Percentiles rank a stretch among this genome's conserved stretches.
Evolutionary conservation across 306 rosid species (phyloP).

Genomic region (Acmispon strigosus): DNA sequence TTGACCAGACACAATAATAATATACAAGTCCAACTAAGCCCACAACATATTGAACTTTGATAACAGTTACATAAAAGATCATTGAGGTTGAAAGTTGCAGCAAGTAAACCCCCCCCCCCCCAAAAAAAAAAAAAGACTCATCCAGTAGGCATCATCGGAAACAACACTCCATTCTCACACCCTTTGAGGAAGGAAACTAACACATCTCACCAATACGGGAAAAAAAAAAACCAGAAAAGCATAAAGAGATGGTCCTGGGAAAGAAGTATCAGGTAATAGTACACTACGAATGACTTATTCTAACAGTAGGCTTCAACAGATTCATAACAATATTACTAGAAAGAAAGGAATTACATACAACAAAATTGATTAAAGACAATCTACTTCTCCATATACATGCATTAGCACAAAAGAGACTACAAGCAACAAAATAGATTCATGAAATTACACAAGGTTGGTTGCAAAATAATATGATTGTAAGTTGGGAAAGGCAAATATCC

Average conservation of each 20-base stretch:
- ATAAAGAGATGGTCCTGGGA: neutral
- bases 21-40: neutral
- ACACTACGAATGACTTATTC: neutral
- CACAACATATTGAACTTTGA: neutral
- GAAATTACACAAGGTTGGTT: conserved; percentile 24
- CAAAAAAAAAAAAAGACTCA: no score
- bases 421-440: conserved; percentile 30
- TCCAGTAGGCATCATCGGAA: neutral
- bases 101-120: no score
- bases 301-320: neutral
- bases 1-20: neutral
- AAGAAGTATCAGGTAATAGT: neutral
- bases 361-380: conserved; percentile 22
- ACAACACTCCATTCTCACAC: neutral
- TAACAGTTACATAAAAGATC: neutral
- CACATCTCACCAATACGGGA: neutral
- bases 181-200: neutral
- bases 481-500: conserved; percentile 11
- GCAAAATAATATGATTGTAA: conserved; percentile 11
- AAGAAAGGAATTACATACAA: conserved; percentile 19
- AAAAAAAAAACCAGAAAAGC: neutral
- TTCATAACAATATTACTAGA: neutral
- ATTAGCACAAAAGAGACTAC: conserved; percentile 25
- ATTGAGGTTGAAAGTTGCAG: neutral
- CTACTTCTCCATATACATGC: conserved; percentile 29